phyloP scores from a whole-genome alignment of 345 rosid species.

The Eucalyptus tenuipes region DNA sequence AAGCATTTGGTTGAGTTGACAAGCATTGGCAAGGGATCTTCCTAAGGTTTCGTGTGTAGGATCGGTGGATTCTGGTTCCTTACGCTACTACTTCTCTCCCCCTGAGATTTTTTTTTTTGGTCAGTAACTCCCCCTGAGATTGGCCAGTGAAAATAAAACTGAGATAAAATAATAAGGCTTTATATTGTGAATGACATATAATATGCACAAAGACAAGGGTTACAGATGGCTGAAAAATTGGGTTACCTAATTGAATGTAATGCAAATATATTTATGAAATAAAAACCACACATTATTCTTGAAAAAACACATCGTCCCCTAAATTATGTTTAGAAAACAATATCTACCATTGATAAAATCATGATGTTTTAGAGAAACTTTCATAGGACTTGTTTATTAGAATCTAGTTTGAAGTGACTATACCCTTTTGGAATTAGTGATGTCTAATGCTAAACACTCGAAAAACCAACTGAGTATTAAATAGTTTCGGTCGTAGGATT shows the following conservation, averaged over 20 bases:
- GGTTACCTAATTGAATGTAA: background rate
- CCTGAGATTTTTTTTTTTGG: too few species aligned
- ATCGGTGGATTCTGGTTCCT: background rate
- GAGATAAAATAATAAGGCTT: background rate
- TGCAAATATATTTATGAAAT: background rate
- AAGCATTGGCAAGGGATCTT: background rate
- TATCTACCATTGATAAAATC: background rate
- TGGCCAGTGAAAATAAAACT: background rate
- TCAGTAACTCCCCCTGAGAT: background rate
- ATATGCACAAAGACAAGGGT: background rate
- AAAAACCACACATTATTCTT: background rate
- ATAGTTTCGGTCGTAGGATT: rapidly evolving
- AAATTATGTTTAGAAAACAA: background rate
- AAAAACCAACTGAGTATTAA: too few species aligned
- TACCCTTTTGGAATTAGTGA: background rate
- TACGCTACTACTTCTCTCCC: background rate
- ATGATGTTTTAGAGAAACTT: background rate
- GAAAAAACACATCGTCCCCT: background rate
- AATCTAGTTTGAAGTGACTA: rapidly evolving
- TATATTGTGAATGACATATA: background rate
- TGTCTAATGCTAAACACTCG: too few species aligned
- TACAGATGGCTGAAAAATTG: background rate
- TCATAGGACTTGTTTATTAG: background rate
- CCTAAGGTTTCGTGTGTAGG: background rate
- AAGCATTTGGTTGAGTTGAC: background rate